Evolutionary conservation across 495 filamentous ascomycete species (phyloP), one percentile per base, ranked within the genome.

Genomic region (Penicillium crystallinum): DNA sequence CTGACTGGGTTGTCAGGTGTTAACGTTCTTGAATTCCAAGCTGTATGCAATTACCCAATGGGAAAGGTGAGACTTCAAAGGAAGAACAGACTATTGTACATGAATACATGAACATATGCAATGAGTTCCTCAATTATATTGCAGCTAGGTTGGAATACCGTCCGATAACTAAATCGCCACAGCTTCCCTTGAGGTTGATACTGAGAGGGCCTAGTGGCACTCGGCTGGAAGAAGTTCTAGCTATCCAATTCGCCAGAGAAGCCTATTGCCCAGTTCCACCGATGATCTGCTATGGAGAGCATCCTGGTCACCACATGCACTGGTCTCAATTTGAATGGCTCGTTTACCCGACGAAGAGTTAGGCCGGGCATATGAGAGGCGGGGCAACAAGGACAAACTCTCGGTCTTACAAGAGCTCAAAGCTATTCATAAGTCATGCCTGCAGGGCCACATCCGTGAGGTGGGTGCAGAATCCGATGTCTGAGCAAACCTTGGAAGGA

Each of bases 121-220:
- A n/a, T n/a, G n/a, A n/a, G n/a, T n/a, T n/a, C n/a, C n/a, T n/a
- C n/a, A n/a, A n/a, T n/a, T n/a, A n/a, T n/a, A n/a, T n/a, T n/a
- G n/a, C n/a, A n/a, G n/a, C n/a, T n/a, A n/a, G n/a, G n/a, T n/a
- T n/a, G n/a, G n/a, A n/a, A n/a, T n/a, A n/a, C n/a, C n/a, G n/a
- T n/a, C n/a, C n/a, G n/a, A n/a, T n/a, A n/a, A n/a, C n/a, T n/a
- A 65, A 62, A 64, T 68, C 52, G 49, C 58, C 42, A n/a, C 44
- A 57, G 27, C 56, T 67, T 52, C 63, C 51, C 31, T 70, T 70
- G 54, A 61, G 61, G 7, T 54, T 68, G 29, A 55, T 63, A 6
- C 36, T 63, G 53, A 70, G 70, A 64, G 67, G 62, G 64, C 64
- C 66, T 19, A 60, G 69, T 62, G 59, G 65, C 34, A 70, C 65